Conservation (phyloP, 1,284 basidiomycete genomes). For the Tranzscheliella williamsii region DNA sequence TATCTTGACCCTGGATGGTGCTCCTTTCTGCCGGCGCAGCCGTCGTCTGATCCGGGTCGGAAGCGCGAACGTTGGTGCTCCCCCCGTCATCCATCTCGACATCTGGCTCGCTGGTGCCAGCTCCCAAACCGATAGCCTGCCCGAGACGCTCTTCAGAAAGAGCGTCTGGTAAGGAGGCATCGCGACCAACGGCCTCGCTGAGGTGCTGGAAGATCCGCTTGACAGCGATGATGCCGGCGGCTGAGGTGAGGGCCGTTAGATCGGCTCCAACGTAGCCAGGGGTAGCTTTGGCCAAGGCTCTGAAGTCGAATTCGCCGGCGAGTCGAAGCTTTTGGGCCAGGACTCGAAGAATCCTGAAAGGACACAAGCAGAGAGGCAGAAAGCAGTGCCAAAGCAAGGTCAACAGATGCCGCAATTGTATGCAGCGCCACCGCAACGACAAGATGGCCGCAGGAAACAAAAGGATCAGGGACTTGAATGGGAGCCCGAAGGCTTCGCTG, state of each 20-base stretch:
- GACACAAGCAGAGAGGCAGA: background rate
- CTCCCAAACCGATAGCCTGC: conserved; percentile 23
- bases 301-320: conserved; percentile 81
- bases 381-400: background rate
- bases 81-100: conserved; percentile 41
- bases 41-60: background rate
- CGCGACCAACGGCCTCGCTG: conserved; percentile 8
- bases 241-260: conserved; percentile 83
- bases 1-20: too few relatives aligned
- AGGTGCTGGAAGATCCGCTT: conserved; percentile 90
- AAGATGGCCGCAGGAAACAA: background rate
- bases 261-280: conserved; percentile 98
- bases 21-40: conserved; percentile 1
- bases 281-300: conserved; percentile 82
- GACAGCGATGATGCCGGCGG: conserved; percentile 92
- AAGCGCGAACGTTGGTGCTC: background rate
- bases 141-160: conserved; percentile 19
- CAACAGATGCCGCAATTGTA: conserved; percentile 1
- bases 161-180: conserved; percentile 5
- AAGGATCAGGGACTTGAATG: conserved; percentile 46
- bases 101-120: conserved; percentile 1
- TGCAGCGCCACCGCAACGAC: background rate
- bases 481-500: conserved; percentile 40
- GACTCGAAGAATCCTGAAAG: conserved; percentile 53
- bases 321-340: conserved; percentile 46